Evolutionary conservation across 1,284 basidiomycete genomes (phyloP).

Genomic region (Ustilago nuda): DNA sequence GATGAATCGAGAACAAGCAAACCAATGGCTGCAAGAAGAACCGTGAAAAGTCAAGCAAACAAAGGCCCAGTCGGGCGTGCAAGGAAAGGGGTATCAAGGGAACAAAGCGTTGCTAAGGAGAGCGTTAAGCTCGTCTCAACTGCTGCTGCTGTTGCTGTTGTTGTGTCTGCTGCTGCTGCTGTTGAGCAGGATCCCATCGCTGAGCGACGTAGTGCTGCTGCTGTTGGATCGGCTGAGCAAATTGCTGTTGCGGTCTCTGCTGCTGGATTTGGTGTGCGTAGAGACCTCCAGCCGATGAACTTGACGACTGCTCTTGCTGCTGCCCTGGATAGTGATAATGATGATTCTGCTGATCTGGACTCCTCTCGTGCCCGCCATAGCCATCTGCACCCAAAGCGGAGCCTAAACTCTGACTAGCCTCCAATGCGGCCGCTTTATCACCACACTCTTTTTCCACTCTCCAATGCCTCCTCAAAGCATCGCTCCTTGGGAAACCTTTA

Average conservation of each 20-base stretch:
- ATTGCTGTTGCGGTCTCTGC: constrained; percentile 6
- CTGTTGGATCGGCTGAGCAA: constrained; percentile 9
- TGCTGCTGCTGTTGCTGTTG: constrained; percentile 19
- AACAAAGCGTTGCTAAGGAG: background rate
- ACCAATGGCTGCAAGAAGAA: background rate
- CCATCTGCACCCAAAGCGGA: constrained; percentile 27
- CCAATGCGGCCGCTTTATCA: constrained; percentile 56
- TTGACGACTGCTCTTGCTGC: constrained; percentile 10
- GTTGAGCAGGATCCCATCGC: constrained; percentile 8
- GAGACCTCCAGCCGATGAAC: background rate
- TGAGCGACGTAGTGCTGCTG: constrained; percentile 21
- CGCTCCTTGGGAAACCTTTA: constrained; percentile 67
- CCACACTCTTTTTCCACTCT: constrained; percentile 64
- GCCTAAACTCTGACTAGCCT: constrained; percentile 50
- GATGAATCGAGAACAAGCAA: background rate
- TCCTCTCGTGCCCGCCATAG: constrained; percentile 25
- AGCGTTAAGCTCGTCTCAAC: constrained; percentile 15
- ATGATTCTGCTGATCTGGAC: constrained; percentile 36
- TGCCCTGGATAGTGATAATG: constrained; percentile 14
- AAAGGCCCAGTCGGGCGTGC: background rate
- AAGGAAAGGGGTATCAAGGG: constrained; percentile 6
- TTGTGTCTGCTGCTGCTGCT: constrained; percentile 22
- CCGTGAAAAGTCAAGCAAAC: background rate
- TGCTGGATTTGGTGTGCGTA: constrained; percentile 27
- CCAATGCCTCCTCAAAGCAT: constrained; percentile 67